These are phyloP conservation scores for Camptophora hylomeconis DNA, from an alignment of 2,329 filamentous ascomycete genomes.

Conservation along the genomic window DNA sequence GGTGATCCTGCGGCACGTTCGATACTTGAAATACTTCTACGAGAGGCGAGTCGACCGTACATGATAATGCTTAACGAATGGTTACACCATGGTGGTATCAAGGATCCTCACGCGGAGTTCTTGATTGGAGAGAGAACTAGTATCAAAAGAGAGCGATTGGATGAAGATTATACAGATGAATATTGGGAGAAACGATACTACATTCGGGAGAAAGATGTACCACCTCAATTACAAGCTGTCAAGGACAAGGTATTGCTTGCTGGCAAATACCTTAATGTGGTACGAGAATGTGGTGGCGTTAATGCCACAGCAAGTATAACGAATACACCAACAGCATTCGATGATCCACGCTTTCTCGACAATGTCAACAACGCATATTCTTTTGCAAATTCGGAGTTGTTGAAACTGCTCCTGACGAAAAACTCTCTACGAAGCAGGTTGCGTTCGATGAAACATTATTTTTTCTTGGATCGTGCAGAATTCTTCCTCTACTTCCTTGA, in stretches of 20 bases:
- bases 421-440: slow-evolving; percentile 80
- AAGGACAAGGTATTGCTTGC: slow-evolving; percentile 91
- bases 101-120: slow-evolving; percentile 87
- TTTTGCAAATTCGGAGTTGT: slow-evolving; percentile 83
- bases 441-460: slow-evolving; percentile 92
- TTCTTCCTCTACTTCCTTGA: slow-evolving; percentile 98
- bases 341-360: slow-evolving; percentile 81
- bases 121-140: slow-evolving; percentile 92
- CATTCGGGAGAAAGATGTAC: slow-evolving; percentile 78
- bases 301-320: slow-evolving; percentile 74
- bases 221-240: slow-evolving; percentile 78
- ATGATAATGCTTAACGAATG: slow-evolving; percentile 99
- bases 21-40: slow-evolving; percentile 66
- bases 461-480: slow-evolving; percentile 94
- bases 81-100: slow-evolving; percentile 91
- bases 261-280: slow-evolving; percentile 95
- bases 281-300: slow-evolving; percentile 90
- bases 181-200: slow-evolving; percentile 99
- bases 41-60: slow-evolving; percentile 84
- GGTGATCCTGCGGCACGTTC: slow-evolving; percentile 80
- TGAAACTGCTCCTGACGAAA: slow-evolving; percentile 81
- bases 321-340: slow-evolving; percentile 83
- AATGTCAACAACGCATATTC: slow-evolving; percentile 94
- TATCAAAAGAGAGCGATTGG: slow-evolving; percentile 76
- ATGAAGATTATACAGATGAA: slow-evolving; percentile 96